Conservation (phyloP, 2,329 filamentous ascomycete species). For the Rutstroemia sp. region DNA sequence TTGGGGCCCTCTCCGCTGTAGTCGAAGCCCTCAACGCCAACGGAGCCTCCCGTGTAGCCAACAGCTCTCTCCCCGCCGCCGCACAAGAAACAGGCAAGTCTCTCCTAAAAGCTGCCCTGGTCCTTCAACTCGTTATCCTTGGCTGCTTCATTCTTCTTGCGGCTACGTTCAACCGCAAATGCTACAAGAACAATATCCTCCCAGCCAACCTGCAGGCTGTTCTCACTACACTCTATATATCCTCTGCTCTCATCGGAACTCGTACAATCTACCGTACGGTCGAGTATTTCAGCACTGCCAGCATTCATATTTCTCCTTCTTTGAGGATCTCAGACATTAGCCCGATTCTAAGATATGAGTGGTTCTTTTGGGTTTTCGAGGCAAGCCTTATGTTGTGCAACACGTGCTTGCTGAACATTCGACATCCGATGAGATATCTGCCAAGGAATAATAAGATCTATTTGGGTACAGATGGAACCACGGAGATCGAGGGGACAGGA, state of each 20-base stretch:
- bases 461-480: conserved; percentile 41
- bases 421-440: conserved; percentile 44
- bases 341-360: conserved; percentile 47
- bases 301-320: conserved; percentile 32
- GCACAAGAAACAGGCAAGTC: conserved; percentile 36
- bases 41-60: conserved; percentile 42
- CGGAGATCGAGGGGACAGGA: conserved; percentile 41
- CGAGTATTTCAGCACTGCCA: conserved; percentile 48
- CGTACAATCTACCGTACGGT: conserved; percentile 51
- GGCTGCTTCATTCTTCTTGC: conserved; percentile 42
- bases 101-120: conserved; percentile 43
- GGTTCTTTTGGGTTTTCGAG: conserved; percentile 54
- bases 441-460: conserved; percentile 42
- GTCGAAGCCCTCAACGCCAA: conserved; percentile 43
- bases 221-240: conserved; percentile 44
- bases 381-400: conserved; percentile 45
- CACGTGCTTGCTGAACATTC: conserved; percentile 40
- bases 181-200: conserved; percentile 29
- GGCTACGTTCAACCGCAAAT: conserved; percentile 40
- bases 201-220: conserved; percentile 22
- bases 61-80: conserved; percentile 33
- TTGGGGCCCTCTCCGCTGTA: conserved; percentile 38
- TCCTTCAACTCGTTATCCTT: conserved; percentile 49
- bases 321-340: conserved; percentile 30
- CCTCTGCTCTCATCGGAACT: conserved; percentile 40